Evolutionary conservation across 768 basidiomycete genomes (phyloP).

Genomic region (Leccinum variicolor): DNA sequence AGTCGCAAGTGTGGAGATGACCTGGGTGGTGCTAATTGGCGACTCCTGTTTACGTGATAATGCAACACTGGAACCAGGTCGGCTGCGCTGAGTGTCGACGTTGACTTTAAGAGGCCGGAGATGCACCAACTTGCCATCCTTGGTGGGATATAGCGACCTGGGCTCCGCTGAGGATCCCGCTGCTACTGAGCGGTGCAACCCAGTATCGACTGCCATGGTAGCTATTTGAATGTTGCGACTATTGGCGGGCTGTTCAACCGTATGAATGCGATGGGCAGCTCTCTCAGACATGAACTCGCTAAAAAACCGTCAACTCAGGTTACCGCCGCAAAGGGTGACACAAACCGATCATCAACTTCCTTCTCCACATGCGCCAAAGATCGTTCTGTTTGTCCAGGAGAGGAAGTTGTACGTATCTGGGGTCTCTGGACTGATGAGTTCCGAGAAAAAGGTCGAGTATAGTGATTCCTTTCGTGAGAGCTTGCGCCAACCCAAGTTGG

Average conservation of each 20-base stretch:
- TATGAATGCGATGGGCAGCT: background rate
- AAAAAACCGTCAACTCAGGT: background rate
- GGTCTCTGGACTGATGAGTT: background rate
- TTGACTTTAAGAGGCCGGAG: background rate
- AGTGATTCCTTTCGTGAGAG: constrained; percentile 11
- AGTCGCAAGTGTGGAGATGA: background rate
- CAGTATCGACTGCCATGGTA: background rate
- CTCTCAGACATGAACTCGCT: constrained; percentile 2
- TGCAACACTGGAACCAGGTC: background rate
- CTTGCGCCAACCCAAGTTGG: background rate
- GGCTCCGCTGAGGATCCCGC: background rate
- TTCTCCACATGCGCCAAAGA: background rate
- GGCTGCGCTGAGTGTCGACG: background rate
- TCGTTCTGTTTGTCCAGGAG: background rate
- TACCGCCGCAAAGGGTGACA: background rate
- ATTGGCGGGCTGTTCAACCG: background rate
- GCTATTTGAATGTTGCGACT: background rate
- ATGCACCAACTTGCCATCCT: background rate
- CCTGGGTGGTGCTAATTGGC: background rate
- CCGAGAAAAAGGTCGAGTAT: background rate
- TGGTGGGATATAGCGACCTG: background rate
- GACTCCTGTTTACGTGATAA: background rate
- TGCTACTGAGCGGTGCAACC: background rate
- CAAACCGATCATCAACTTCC: constrained; percentile 8
- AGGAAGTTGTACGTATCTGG: background rate